A percentile compares a stretch with the other conserved stretches of the same genome.
phyloP scores from a whole-genome alignment of 805 yeast species.

The Gaillardinia entomophila region DNA sequence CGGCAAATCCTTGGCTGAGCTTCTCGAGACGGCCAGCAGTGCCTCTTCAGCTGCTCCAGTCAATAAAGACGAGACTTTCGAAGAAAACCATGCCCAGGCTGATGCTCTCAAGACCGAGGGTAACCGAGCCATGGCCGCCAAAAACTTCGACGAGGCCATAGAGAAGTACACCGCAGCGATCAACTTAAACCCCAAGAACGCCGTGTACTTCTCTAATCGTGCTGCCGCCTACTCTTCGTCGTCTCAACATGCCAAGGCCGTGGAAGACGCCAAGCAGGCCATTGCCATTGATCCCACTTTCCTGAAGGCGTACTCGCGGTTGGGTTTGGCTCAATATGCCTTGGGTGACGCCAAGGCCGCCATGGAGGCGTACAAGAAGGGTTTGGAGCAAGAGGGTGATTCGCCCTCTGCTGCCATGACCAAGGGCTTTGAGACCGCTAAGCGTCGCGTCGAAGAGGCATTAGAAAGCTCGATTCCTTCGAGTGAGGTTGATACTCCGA shows the following conservation, averaged over 20 bases:
- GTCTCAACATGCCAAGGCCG: constrained; percentile 69
- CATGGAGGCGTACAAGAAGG: constrained; percentile 83
- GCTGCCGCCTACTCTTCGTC: constrained; percentile 93
- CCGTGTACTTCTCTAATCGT: constrained; percentile 85
- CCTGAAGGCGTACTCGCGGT: constrained; percentile 90
- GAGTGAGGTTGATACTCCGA: constrained; percentile 25
- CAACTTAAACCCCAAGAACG: constrained; percentile 60
- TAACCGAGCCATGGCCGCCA: constrained; percentile 79
- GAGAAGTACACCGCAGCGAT: constrained; percentile 79
- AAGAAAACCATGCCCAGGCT: constrained; percentile 65
- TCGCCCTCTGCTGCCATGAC: constrained; percentile 83
- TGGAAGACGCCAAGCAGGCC: constrained; percentile 79
- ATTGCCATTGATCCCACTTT: constrained; percentile 71
- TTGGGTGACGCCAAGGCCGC: constrained; percentile 88
- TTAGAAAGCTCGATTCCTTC: constrained; percentile 36
- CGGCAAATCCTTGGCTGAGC: constrained; percentile 43
- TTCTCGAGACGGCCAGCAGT: constrained; percentile 26
- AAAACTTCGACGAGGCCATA: constrained; percentile 66
- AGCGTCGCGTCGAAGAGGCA: constrained; percentile 77
- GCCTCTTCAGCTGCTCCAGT: constrained; percentile 2
- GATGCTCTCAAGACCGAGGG: constrained; percentile 83
- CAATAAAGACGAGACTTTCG: constrained; percentile 30
- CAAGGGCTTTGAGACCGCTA: constrained; percentile 91
- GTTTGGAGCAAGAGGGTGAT: constrained; percentile 83
- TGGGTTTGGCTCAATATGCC: constrained; percentile 93